Conservation (phyloP, 371 early-diverging fungal genomes). For the Saksenaea oblongispora region DNA sequence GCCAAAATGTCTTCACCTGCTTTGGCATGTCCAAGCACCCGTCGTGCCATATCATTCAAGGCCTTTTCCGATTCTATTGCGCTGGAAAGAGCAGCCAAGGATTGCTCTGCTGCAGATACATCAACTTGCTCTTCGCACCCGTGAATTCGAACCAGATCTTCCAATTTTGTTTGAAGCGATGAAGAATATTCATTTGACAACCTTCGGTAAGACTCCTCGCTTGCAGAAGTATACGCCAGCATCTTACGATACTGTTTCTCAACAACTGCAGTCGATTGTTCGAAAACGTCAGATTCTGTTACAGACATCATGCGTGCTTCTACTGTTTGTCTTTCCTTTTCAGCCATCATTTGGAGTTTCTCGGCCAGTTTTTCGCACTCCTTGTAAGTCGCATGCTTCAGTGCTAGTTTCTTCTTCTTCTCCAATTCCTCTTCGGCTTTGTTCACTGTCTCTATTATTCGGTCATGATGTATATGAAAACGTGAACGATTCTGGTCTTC, state of each 20-base stretch:
- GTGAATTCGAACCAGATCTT: not conserved
- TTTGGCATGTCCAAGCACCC: conserved; percentile 32
- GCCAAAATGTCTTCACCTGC: conserved; percentile 27
- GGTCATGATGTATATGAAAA: not conserved
- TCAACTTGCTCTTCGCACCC: not conserved
- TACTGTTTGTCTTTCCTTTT: not conserved
- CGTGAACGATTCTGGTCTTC: not conserved
- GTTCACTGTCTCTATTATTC: not conserved
- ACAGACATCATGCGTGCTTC: conserved; percentile 1
- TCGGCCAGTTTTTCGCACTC: conserved; percentile 1
- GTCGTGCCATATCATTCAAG: conserved; percentile 26
- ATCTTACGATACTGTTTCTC: conserved; percentile 9
- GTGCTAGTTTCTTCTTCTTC: not conserved
- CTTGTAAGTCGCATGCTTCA: not conserved
- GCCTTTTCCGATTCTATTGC: conserved; percentile 8
- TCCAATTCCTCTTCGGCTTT: conserved; percentile 1
- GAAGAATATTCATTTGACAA: not conserved
- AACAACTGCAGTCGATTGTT: not conserved
- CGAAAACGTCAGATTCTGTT: not conserved
- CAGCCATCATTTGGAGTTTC: not conserved
- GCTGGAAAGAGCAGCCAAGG: not conserved
- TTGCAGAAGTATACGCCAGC: conserved; percentile 1
- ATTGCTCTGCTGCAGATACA: not conserved
- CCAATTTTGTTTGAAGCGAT: not conserved
- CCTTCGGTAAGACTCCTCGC: not conserved